phyloP scores from a whole-genome alignment of 257 asterid genomes.

The Datura wrightii region DNA sequence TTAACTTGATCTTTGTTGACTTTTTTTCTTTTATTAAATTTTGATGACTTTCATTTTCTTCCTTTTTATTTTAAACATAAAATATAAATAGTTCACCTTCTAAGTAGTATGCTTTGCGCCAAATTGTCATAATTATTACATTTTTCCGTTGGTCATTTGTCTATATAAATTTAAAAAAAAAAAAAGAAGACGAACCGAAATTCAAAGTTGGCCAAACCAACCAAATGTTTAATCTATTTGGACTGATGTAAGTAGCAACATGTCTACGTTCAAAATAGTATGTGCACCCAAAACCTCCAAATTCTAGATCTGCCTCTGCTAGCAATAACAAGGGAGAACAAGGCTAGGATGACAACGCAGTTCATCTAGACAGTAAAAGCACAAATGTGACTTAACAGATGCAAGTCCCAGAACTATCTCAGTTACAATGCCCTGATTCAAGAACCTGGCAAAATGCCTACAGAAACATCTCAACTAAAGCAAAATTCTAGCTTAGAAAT shows the following conservation, averaged over 20 bases:
- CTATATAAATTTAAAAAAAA: background rate
- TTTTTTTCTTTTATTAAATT: background rate
- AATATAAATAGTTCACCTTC: background rate
- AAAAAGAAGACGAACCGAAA: background rate
- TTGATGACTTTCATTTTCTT: background rate
- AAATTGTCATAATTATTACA: background rate
- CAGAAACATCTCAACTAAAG: background rate
- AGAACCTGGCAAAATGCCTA: background rate
- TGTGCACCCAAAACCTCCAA: background rate
- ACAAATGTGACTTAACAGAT: slow-evolving; percentile 7
- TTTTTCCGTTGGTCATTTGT: background rate
- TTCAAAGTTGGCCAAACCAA: background rate
- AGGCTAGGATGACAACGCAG: background rate
- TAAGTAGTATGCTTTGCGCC: background rate
- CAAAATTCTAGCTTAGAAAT: background rate
- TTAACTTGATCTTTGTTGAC: background rate
- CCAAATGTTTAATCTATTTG: background rate
- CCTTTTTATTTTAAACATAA: background rate
- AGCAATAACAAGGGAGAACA: background rate
- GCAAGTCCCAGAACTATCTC: background rate
- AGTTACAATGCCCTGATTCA: background rate
- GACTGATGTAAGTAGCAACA: background rate
- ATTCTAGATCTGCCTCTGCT: background rate
- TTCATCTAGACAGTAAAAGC: background rate
- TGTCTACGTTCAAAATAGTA: slow-evolving; percentile 1